phyloP scores from a whole-genome alignment of 2,329 filamentous ascomycete species.

The Arthrobotrys iridis region DNA sequence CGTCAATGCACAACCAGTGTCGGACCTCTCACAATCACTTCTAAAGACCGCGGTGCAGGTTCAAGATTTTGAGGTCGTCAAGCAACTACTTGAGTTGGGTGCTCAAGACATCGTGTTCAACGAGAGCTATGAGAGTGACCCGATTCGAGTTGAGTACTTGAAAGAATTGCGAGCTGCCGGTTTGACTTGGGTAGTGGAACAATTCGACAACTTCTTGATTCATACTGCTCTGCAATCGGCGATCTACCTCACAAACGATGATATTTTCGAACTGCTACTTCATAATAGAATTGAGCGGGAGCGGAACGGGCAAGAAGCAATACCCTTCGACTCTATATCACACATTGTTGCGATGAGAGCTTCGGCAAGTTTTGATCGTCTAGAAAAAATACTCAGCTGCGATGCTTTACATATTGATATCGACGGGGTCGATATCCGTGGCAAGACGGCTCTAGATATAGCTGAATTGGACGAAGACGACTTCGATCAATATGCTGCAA shows the following conservation, averaged over 20 bases:
- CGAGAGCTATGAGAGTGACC: neutral
- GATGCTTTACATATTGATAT: conserved; percentile 1
- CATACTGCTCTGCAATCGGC: neutral
- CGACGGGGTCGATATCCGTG: neutral
- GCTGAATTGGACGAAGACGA: neutral
- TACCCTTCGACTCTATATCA: neutral
- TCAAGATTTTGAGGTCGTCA: conserved; percentile 15
- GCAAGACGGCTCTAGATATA: neutral
- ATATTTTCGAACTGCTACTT: neutral
- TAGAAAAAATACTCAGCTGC: neutral
- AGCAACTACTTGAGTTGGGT: neutral
- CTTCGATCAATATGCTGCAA: neutral
- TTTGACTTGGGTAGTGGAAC: neutral
- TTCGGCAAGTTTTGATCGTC: neutral
- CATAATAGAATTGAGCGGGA: neutral
- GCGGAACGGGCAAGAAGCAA: neutral
- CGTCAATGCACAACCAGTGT: conserved; percentile 11
- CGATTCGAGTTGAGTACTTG: neutral
- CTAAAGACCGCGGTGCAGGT: conserved; percentile 32
- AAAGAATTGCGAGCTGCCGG: neutral
- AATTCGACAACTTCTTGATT: neutral
- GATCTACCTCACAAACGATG: neutral
- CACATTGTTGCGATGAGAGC: neutral
- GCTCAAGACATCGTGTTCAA: conserved; percentile 25
- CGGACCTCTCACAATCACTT: conserved; percentile 19